Percentiles rank a stretch among this genome's conserved stretches.
Evolutionary conservation across 371 early-diverging fungal species (phyloP).

Genomic region (Capillidium heterosporum): DNA sequence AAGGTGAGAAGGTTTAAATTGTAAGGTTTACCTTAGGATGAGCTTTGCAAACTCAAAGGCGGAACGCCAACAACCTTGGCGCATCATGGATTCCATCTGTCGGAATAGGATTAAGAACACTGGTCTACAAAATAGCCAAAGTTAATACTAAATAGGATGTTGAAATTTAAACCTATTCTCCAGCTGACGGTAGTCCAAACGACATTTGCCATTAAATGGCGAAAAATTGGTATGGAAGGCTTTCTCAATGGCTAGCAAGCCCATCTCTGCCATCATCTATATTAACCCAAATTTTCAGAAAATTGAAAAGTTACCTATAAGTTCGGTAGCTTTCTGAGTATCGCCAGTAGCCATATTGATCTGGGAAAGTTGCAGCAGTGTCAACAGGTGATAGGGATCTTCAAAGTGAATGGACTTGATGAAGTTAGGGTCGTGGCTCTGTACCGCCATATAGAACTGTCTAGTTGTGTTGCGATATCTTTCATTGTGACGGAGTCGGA

Average conservation of each 20-base stretch:
- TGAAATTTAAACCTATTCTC: conserved; percentile 40
- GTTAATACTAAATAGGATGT: neutral
- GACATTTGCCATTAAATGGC: conserved; percentile 37
- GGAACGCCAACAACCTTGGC: conserved; percentile 84
- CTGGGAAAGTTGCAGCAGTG: conserved; percentile 65
- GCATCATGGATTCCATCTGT: conserved; percentile 62
- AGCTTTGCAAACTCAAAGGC: conserved; percentile 76
- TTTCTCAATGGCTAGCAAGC: conserved; percentile 62
- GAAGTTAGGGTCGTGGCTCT: conserved; percentile 55
- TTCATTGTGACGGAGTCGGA: conserved; percentile 43
- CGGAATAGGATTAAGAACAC: conserved; percentile 68
- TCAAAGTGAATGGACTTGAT: conserved; percentile 41
- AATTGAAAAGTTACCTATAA: conserved; percentile 26
- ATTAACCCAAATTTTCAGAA: neutral
- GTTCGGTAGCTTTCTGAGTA: conserved; percentile 48
- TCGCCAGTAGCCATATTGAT: conserved; percentile 67
- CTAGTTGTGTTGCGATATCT: conserved; percentile 51
- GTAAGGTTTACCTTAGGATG: conserved; percentile 14
- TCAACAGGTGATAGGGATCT: conserved; percentile 75
- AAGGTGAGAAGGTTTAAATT: neutral
- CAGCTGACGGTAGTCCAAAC: conserved; percentile 43
- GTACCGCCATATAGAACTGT: conserved; percentile 49
- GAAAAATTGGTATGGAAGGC: conserved; percentile 68
- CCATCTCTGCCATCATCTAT: conserved; percentile 29
- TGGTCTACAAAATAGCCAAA: conserved; percentile 16